Percentiles rank a stretch among this genome's conserved stretches.
Conservation (phyloP, 1,139 yeast genomes). For the Diutina mesorugosa region DNA sequence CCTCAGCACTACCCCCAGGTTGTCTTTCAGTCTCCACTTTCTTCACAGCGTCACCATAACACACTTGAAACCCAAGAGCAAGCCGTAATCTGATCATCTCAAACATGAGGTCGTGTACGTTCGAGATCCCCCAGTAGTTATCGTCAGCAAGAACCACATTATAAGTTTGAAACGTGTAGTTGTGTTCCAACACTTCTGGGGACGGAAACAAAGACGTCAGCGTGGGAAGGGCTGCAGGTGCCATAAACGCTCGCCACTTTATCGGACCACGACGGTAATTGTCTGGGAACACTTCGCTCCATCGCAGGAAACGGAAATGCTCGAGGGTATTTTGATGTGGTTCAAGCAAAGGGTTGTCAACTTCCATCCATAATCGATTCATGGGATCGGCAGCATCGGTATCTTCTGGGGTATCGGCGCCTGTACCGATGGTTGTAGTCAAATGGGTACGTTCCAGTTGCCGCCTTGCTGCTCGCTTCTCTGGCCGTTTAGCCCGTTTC, state of each 20-base stretch:
- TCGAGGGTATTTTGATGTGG: slow-evolving; percentile 24
- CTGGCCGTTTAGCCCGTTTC: background rate
- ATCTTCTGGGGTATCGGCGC: background rate
- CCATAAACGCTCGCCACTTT: slow-evolving; percentile 85
- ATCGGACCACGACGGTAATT: slow-evolving; percentile 52
- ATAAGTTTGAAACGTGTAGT: slow-evolving; percentile 53
- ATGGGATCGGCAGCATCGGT: background rate
- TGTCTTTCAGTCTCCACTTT: slow-evolving; percentile 51
- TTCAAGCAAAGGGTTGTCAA: slow-evolving; percentile 58
- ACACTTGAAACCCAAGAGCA: slow-evolving; percentile 81
- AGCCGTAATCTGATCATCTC: slow-evolving; percentile 82
- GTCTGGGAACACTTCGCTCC: slow-evolving; percentile 82
- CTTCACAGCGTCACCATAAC: slow-evolving; percentile 55
- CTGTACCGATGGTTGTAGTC: background rate
- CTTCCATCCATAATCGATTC: slow-evolving; percentile 44
- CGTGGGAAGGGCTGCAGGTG: slow-evolving; percentile 88
- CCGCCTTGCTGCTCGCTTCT: background rate
- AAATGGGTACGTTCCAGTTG: background rate
- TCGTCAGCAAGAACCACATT: slow-evolving; percentile 48
- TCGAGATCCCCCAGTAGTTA: slow-evolving; percentile 34
- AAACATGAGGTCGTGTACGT: slow-evolving; percentile 54
- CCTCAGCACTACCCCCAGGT: slow-evolving; percentile 42
- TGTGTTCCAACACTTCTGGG: slow-evolving; percentile 40
- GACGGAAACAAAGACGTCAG: slow-evolving; percentile 71
- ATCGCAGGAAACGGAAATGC: slow-evolving; percentile 33